Conservation (phyloP, 2,329 filamentous ascomycete species). For the Bimuria novae-zelandiae region DNA sequence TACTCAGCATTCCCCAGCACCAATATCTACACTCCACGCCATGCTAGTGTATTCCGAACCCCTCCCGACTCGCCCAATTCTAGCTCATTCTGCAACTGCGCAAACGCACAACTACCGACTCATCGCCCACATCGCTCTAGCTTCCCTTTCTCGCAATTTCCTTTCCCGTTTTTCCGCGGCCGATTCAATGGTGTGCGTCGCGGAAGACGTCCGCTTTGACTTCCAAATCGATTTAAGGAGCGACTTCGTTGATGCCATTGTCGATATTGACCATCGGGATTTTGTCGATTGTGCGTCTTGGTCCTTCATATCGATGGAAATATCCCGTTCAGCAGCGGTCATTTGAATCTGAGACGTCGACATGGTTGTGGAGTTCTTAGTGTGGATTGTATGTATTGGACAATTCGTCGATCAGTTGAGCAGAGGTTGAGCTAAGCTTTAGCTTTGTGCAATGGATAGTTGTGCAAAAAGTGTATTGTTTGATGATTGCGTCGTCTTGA, state of each 20-base stretch:
- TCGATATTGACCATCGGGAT: constrained; percentile 33
- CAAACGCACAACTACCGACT: constrained; percentile 11
- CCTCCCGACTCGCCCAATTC: background rate
- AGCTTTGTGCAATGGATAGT: background rate
- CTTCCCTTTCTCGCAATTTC: constrained; percentile 22
- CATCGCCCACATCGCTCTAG: constrained; percentile 19
- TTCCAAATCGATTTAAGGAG: constrained; percentile 28
- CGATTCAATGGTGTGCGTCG: background rate
- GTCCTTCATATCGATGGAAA: background rate
- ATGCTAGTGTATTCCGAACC: background rate
- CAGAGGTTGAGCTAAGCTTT: no score
- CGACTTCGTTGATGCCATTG: constrained; percentile 27
- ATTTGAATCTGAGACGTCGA: background rate
- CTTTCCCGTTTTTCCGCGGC: constrained; percentile 16
- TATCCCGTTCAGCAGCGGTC: background rate
- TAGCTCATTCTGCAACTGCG: background rate
- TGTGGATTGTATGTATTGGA: background rate
- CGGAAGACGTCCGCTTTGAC: constrained; percentile 13
- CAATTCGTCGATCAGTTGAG: background rate
- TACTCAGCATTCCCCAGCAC: background rate
- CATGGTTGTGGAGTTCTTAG: background rate
- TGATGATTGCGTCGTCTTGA: background rate
- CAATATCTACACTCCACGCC: background rate
- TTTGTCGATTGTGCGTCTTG: constrained; percentile 18
- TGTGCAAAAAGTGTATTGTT: background rate